A percentile compares a stretch with the other conserved stretches of the same genome.
Evolutionary conservation across 345 rosid genomes (phyloP).

Genomic region (Populus simonii): DNA sequence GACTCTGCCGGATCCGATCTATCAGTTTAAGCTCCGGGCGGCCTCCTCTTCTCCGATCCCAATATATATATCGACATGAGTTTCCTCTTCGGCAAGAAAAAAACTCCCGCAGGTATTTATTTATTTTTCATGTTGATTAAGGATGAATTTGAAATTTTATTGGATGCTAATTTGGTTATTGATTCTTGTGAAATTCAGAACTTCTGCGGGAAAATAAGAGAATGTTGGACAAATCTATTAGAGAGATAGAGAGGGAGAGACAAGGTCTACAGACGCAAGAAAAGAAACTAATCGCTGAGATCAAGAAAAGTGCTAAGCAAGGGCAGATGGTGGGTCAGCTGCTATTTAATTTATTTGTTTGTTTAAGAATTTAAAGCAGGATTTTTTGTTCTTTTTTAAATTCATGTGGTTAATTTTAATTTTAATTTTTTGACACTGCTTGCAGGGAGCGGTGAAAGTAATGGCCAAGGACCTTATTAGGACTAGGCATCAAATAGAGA

Average conservation of each 20-base stretch:
- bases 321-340: conserved; percentile 78
- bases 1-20: background rate
- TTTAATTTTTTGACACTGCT: conserved; percentile 9
- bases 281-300: conserved; percentile 85
- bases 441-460: conserved; percentile 94
- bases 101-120: conserved; percentile 64
- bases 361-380: background rate
- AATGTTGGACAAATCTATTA: conserved; percentile 92
- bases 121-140: background rate
- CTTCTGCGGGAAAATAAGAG: conserved; percentile 92
- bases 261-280: conserved; percentile 87
- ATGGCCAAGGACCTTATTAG: conserved; percentile 98
- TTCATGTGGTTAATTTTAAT: background rate
- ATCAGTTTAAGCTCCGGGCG: background rate
- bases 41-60: conserved; percentile 4
- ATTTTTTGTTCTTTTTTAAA: background rate
- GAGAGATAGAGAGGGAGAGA: conserved; percentile 95
- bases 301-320: conserved; percentile 90
- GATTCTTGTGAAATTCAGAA: conserved; percentile 40
- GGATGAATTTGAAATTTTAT: background rate
- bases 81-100: conserved; percentile 73
- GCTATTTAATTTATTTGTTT: background rate
- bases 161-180: background rate
- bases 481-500: conserved; percentile 90
- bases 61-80: conserved; percentile 39